Percentiles rank a stretch among this genome's conserved stretches.
phyloP scores from a whole-genome alignment of 225 moss, liverwort and hornwort species.

The Sphagnum tenellum region DNA sequence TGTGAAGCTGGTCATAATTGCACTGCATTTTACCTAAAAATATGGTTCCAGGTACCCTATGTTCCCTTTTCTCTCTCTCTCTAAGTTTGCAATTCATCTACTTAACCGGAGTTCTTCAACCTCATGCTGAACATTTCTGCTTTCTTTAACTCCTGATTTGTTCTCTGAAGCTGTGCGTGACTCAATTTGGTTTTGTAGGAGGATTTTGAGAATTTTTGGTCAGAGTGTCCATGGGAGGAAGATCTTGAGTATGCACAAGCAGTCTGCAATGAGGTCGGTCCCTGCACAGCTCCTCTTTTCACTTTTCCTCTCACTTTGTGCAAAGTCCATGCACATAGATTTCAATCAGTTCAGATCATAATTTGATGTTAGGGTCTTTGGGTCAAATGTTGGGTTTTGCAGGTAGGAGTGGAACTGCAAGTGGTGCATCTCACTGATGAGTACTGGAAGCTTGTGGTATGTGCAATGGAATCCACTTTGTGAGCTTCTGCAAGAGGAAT shows the following conservation, averaged over 20 bases:
- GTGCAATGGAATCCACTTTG: not conserved
- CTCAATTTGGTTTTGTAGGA: constrained; percentile 32
- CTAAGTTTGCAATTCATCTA: no score
- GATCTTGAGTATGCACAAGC: constrained; percentile 77
- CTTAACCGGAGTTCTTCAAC: no score
- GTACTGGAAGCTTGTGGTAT: constrained; percentile 86
- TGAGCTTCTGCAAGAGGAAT: no score
- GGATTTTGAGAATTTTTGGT: constrained; percentile 95
- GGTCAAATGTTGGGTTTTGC: constrained; percentile 5
- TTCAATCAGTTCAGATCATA: no score
- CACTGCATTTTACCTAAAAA: constrained; percentile 95
- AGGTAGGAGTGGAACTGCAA: constrained; percentile 80
- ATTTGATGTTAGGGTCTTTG: not conserved
- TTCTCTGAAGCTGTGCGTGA: no score
- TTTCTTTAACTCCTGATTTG: no score
- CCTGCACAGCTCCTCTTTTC: not conserved
- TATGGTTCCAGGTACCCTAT: constrained; percentile 82
- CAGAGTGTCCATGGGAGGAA: constrained; percentile 96
- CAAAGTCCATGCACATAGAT: no score
- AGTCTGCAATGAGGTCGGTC: constrained; percentile 70
- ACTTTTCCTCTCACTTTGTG: no score
- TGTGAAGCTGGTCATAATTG: constrained; percentile 84
- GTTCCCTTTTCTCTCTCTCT: no score
- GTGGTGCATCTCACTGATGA: constrained; percentile 91
- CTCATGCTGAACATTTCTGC: no score